Evolutionary conservation across 345 rosid species (phyloP).

Genomic region (Schrenkiella parvula): DNA sequence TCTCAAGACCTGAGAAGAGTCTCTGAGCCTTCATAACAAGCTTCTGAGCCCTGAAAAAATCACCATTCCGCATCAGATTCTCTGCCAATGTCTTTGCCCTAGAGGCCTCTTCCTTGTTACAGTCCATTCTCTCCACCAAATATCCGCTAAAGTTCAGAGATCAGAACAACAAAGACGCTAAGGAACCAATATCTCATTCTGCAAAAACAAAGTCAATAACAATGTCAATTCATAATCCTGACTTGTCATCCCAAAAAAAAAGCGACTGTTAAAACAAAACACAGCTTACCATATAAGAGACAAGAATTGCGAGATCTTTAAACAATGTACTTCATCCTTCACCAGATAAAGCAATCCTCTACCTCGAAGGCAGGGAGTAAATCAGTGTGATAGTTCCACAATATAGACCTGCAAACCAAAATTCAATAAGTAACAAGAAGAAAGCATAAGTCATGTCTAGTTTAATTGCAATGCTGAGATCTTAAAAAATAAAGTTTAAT

Average conservation of each 20-base stretch:
- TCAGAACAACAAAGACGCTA: neutral
- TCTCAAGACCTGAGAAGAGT: slow-evolving; percentile 62
- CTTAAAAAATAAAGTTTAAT: neutral
- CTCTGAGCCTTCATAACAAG: slow-evolving; percentile 58
- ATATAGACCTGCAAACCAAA: slow-evolving; percentile 1
- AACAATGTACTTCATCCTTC: neutral
- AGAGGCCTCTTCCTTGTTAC: slow-evolving; percentile 85
- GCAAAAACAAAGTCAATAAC: neutral
- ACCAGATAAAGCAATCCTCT: neutral
- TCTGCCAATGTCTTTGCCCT: slow-evolving; percentile 69
- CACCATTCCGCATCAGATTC: slow-evolving; percentile 49
- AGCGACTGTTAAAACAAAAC: neutral
- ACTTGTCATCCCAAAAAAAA: neutral
- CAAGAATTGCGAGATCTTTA: neutral
- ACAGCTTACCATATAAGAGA: slow-evolving; percentile 13
- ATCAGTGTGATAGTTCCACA: neutral
- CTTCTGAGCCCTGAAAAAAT: slow-evolving; percentile 54
- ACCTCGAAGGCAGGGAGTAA: neutral
- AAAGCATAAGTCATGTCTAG: neutral
- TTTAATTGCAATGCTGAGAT: neutral
- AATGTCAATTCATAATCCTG: neutral
- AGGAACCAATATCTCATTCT: neutral
- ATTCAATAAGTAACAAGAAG: neutral
- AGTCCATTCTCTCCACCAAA: slow-evolving; percentile 60
- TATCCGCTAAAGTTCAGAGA: neutral